These are phyloP conservation scores for Coix lacrymajobi DNA, from an alignment of 176 grass and related monocot genomes.

Conservation along the genomic window DNA sequence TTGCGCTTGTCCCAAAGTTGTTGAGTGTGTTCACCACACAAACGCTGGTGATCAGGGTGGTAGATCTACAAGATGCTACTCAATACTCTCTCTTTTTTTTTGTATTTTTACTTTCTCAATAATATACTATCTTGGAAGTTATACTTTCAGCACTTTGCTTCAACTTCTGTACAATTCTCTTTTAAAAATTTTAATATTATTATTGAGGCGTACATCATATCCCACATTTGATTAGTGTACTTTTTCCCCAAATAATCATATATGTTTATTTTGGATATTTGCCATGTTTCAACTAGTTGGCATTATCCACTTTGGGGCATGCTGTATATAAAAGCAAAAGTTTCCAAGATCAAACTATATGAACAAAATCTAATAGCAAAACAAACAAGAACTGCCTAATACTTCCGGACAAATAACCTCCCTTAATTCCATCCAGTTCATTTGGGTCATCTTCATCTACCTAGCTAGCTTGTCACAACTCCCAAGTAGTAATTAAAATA, in stretches of 20 bases:
- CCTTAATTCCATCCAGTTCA: background rate
- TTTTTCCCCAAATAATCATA: background rate
- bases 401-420: background rate
- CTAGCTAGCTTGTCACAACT: background rate
- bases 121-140: background rate
- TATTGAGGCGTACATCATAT: background rate
- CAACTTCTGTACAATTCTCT: background rate
- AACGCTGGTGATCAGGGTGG: background rate
- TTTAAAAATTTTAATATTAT: no score
- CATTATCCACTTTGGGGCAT: background rate
- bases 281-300: background rate
- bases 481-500: conserved; percentile 3
- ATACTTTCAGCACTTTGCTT: background rate
- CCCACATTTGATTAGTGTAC: background rate
- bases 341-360: background rate
- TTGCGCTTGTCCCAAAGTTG: conserved; percentile 4
- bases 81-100: background rate
- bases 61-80: background rate
- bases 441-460: background rate
- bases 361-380: background rate
- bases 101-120: background rate
- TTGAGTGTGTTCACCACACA: background rate
- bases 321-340: background rate
- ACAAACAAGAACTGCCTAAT: background rate
- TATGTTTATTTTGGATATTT: background rate